phyloP scores from a whole-genome alignment of 495 filamentous ascomycete genomes.

The Penicillium angulare region DNA sequence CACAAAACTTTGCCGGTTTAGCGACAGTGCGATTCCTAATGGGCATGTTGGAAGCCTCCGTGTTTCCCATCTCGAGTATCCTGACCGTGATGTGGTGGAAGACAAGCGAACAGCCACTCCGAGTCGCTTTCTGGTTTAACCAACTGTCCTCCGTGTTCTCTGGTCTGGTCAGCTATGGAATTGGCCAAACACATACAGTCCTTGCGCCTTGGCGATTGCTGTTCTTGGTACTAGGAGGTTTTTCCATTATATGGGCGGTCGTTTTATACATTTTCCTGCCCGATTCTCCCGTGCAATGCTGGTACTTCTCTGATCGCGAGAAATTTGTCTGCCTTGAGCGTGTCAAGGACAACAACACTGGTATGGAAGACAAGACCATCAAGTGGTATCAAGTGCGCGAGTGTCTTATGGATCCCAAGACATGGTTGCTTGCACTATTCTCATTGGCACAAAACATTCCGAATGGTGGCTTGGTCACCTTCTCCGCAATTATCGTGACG shows the following conservation, averaged over 20 bases:
- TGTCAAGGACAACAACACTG: constrained; percentile 53
- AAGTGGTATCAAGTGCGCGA: constrained; percentile 53
- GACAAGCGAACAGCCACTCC: constrained; percentile 45
- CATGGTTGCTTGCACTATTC: constrained; percentile 28
- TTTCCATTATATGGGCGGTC: constrained; percentile 37
- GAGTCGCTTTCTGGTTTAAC: constrained; percentile 52
- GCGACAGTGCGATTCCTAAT: constrained; percentile 41
- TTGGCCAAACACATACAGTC: constrained; percentile 9
- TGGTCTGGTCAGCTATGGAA: constrained; percentile 12
- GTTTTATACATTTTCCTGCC: constrained; percentile 46
- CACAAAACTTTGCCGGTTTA: constrained; percentile 19
- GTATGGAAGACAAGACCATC: constrained; percentile 48
- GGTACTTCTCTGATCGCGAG: constrained; percentile 34
- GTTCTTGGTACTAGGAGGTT: constrained; percentile 23
- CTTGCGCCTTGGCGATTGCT: constrained; percentile 14
- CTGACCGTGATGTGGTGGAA: constrained; percentile 53
- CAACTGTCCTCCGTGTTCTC: constrained; percentile 21
- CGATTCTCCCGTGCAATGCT: constrained; percentile 48
- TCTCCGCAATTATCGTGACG: constrained; percentile 36
- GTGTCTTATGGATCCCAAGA: constrained; percentile 45
- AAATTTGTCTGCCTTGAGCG: constrained; percentile 33
- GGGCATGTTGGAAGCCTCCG: constrained; percentile 42
- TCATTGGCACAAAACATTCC: constrained; percentile 25
- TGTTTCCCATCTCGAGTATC: constrained; percentile 49
- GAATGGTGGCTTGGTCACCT: constrained; percentile 36